Conservation (phyloP, 2,329 filamentous ascomycete species). For the Fonsecaea multimorphosa region DNA sequence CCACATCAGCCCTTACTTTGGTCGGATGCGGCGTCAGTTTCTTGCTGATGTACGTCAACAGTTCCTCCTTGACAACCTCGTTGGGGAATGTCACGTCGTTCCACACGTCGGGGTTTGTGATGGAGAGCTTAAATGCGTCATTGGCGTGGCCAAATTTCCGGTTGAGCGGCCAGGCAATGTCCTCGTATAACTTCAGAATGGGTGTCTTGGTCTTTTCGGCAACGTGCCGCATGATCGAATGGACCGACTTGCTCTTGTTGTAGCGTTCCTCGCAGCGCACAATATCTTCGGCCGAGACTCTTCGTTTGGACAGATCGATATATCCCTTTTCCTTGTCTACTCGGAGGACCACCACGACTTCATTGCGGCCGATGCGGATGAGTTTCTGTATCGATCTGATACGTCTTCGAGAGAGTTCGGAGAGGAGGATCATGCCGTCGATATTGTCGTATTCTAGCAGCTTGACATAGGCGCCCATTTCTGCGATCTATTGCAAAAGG, state of each 20-base stretch:
- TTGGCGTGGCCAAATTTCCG: conserved; percentile 96
- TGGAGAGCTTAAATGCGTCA: conserved; percentile 98
- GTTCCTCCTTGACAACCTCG: conserved; percentile 82
- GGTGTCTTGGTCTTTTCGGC: conserved; percentile 94
- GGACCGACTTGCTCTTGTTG: conserved; percentile 99
- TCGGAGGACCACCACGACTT: conserved; percentile 96
- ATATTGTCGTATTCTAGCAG: conserved; percentile 99
- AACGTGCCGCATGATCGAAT: conserved; percentile 98
- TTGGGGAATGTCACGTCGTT: conserved; percentile 88
- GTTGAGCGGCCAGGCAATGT: conserved; percentile 95
- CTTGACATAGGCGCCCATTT: conserved; percentile 99
- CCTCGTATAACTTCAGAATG: conserved; percentile 94
- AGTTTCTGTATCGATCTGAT: conserved; percentile 99
- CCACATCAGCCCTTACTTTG: conserved; percentile 96
- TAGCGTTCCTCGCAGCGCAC: conserved; percentile 98
- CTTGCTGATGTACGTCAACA: conserved; percentile 96
- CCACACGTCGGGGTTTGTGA: conserved; percentile 98
- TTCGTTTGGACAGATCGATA: conserved; percentile 97
- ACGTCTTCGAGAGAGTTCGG: conserved; percentile 95
- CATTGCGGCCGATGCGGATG: conserved; percentile 95
- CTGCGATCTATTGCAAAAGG: conserved; percentile 73
- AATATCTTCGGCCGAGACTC: conserved; percentile 96
- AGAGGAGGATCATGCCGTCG: conserved; percentile 99
- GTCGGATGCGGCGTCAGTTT: conserved; percentile 97
- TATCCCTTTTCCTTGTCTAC: conserved; percentile 99